Evolutionary conservation across 108 stramenopile species (phyloP).

Genomic region (Cyclotella kingstonii): DNA sequence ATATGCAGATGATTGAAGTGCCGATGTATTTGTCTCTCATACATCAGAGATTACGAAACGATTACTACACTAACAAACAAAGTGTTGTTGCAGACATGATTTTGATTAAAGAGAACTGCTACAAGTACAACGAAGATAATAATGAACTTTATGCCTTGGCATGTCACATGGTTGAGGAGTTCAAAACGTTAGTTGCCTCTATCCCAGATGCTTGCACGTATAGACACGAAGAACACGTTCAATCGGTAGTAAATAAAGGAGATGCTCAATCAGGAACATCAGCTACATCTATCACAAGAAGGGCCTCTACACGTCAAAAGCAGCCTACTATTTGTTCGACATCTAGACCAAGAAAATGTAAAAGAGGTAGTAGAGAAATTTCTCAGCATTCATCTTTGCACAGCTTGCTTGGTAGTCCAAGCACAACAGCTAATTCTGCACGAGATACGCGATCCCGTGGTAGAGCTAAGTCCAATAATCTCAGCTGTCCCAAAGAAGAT

Average conservation of each 20-base stretch:
- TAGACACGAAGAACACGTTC: slow-evolving; percentile 4
- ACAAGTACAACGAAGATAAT: slow-evolving; percentile 75
- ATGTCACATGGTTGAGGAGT: slow-evolving; percentile 51
- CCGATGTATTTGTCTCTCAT: slow-evolving; percentile 68
- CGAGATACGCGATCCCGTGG: background rate
- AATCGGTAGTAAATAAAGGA: background rate
- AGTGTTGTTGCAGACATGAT: slow-evolving; percentile 73
- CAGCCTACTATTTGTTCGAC: background rate
- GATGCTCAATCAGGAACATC: background rate
- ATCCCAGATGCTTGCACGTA: slow-evolving; percentile 6
- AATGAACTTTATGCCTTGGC: slow-evolving; percentile 53
- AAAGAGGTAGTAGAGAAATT: slow-evolving; percentile 10
- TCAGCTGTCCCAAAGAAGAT: too few relatives aligned
- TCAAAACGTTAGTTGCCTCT: slow-evolving; percentile 50
- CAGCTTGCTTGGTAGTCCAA: slow-evolving; percentile 22
- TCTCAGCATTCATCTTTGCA: slow-evolving; percentile 35
- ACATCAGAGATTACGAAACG: slow-evolving; percentile 41
- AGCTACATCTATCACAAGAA: background rate
- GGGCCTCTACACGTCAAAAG: background rate
- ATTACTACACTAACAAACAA: slow-evolving; percentile 67
- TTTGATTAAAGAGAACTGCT: slow-evolving; percentile 78
- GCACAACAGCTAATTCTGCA: background rate
- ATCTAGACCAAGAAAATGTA: slow-evolving; percentile 26
- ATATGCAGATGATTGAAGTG: slow-evolving; percentile 69
- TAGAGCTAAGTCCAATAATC: background rate